Conservation (phyloP, 2,329 filamentous ascomycete genomes). For the Trichoderma koningii region DNA sequence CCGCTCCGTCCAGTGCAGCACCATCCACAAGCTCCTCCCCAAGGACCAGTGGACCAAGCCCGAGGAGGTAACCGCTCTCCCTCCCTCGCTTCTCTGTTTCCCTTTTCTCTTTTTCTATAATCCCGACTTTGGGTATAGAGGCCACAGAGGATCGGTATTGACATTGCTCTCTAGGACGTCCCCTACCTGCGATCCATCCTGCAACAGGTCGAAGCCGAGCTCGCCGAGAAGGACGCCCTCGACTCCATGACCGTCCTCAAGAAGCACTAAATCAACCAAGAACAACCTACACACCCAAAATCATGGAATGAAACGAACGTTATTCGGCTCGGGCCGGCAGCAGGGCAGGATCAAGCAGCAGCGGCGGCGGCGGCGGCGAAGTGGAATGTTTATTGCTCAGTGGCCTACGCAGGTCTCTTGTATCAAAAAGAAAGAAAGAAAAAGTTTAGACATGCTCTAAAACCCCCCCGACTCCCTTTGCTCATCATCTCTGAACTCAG, state of each 20-base stretch:
- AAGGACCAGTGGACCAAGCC: slow-evolving; percentile 62
- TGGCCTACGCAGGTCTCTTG: slow-evolving; percentile 32
- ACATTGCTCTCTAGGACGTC: slow-evolving; percentile 45
- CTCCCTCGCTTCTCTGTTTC: no score
- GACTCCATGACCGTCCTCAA: slow-evolving; percentile 54
- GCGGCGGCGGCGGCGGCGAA: slow-evolving; percentile 6
- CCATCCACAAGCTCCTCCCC: slow-evolving; percentile 65
- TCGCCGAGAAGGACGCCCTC: slow-evolving; percentile 55
- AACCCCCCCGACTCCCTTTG: slow-evolving; percentile 34
- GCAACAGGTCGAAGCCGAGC: slow-evolving; percentile 52
- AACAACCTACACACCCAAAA: neutral
- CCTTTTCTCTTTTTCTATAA: no score
- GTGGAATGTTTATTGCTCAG: slow-evolving; percentile 13
- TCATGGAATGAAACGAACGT: slow-evolving; percentile 8
- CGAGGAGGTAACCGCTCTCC: slow-evolving; percentile 47
- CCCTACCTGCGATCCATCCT: slow-evolving; percentile 59
- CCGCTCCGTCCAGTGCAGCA: slow-evolving; percentile 80
- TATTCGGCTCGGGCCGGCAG: slow-evolving; percentile 7
- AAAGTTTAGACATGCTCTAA: slow-evolving; percentile 41
- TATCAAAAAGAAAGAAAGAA: slow-evolving; percentile 36
- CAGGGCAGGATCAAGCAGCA: slow-evolving; percentile 10
- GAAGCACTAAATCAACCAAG: slow-evolving; percentile 45
- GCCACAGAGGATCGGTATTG: no score
- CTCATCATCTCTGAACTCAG: neutral
- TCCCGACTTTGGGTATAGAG: no score